phyloP scores from a whole-genome alignment of 2,329 filamentous ascomycete genomes.

The Apiospora sp. region DNA sequence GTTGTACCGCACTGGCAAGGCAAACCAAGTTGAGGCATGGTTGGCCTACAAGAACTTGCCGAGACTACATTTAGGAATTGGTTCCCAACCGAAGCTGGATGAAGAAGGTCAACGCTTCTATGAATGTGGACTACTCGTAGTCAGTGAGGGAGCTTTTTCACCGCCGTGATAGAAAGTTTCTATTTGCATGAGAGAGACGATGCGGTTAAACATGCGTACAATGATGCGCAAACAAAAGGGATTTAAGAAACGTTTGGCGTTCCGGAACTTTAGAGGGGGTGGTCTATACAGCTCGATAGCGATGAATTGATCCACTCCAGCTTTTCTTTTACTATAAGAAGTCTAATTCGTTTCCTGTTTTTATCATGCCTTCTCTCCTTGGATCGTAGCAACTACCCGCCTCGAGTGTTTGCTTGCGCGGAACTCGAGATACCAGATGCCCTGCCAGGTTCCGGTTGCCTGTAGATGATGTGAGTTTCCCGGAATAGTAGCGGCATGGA shows the following conservation, averaged over 20 bases:
- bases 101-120: not conserved
- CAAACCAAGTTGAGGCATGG: not conserved
- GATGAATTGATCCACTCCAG: slow-evolving; percentile 1
- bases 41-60: not conserved
- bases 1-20: not conserved
- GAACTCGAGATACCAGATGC: slow-evolving; percentile 96
- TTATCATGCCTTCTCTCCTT: slow-evolving; percentile 74
- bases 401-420: slow-evolving; percentile 77
- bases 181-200: not conserved
- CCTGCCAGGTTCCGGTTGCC: slow-evolving; percentile 78
- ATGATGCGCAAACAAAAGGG: not conserved
- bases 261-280: slow-evolving; percentile 1
- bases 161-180: not conserved
- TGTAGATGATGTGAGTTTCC: slow-evolving; percentile 38
- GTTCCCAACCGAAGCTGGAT: not conserved
- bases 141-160: not conserved
- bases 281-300: not conserved
- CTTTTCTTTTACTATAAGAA: not conserved
- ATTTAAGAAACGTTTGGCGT: slow-evolving; percentile 13
- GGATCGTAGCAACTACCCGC: slow-evolving; percentile 90
- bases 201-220: not conserved
- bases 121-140: not conserved
- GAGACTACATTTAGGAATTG: not conserved
- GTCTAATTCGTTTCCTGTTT: not conserved
- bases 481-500: slow-evolving; percentile 10